Evolutionary conservation across 139 green algal species (phyloP).

Genomic region (Coelastrella sp.): DNA sequence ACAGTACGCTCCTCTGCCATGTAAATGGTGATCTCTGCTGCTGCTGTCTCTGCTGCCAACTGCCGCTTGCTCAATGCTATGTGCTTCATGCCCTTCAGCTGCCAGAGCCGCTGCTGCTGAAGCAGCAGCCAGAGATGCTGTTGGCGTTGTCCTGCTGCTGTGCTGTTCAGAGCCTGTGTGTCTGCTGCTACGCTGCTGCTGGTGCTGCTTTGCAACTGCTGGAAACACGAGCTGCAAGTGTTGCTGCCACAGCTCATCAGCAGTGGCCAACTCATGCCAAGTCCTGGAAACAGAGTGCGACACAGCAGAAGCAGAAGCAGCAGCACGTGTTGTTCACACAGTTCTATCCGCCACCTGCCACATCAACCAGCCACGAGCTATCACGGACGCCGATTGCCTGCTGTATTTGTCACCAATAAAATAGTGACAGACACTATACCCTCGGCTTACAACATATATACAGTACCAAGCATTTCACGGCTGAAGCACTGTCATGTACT

Average conservation of each 20-base stretch:
- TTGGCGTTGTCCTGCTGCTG: conserved; percentile 2
- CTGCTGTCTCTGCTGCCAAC: neutral
- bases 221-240: conserved; percentile 1
- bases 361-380: too few relatives aligned
- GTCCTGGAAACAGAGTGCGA: neutral
- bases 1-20: neutral
- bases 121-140: neutral
- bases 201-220: neutral
- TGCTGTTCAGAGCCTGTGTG: too few relatives aligned
- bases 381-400: too few relatives aligned
- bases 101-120: neutral
- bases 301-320: neutral
- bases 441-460: too few relatives aligned
- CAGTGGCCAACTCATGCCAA: conserved; percentile 19
- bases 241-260: conserved; percentile 6
- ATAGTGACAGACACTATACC: too few relatives aligned
- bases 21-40: neutral
- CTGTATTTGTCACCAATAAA: too few relatives aligned
- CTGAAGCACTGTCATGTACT: too few relatives aligned
- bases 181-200: neutral
- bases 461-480: too few relatives aligned
- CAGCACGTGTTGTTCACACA: neutral
- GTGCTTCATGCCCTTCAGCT: too few relatives aligned
- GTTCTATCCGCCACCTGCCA: too few relatives aligned
- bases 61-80: too few relatives aligned